Base-by-base conservation (phyloP, 257 asterid genomes). In the Rauvolfia tetraphylla region DNA sequence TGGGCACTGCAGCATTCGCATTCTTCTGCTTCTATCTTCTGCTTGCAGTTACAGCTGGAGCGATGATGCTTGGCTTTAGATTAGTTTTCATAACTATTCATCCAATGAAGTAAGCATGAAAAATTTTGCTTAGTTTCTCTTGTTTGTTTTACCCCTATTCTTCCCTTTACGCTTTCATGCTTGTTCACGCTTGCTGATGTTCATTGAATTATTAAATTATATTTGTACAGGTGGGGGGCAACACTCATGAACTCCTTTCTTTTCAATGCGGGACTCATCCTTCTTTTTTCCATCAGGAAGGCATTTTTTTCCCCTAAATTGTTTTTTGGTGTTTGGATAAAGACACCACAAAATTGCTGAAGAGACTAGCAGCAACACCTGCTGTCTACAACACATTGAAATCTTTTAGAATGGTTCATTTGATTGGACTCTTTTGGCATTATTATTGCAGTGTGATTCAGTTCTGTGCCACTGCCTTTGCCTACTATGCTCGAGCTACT, bases 11-110 rank as follows among this genome's bases (percentile, higher is more conserved):
- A 22, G 97, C 99, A 80, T 95, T 95, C 84, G 99, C 99, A 33
- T 93, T 95, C 87, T 95, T 95, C 89, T 95, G 99, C 90, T 91
- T 95, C 91, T 95, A 95, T 80, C 97, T 95, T 78, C 88, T 95
- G 79, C 89, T 95, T 78, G 93, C 99, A 25, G 99, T 95, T 84
- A 90, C 93, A 62, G 97, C 99, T 14, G 99, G 99, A 78, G 98
- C 94, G n/a, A 93, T 88, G 96, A 91, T 95, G 99, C 90, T 95
- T 75, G 98, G 99, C 68, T 78, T 95, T 86, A 93, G 86, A 85
- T 78, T 95, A 85, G 98, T 91, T 79, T 95, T 95, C 71, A 86
- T 95, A 71, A 90, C 99, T 5, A 91, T 95, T 83, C 99, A 95
- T 83, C 99, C 99, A 29, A 95, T 95, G 99, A 95, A 95, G 99